Evolutionary conservation across 306 rosid species (phyloP), one percentile per base, ranked within the genome.

Genomic region (Hippophae gyantsensis): DNA sequence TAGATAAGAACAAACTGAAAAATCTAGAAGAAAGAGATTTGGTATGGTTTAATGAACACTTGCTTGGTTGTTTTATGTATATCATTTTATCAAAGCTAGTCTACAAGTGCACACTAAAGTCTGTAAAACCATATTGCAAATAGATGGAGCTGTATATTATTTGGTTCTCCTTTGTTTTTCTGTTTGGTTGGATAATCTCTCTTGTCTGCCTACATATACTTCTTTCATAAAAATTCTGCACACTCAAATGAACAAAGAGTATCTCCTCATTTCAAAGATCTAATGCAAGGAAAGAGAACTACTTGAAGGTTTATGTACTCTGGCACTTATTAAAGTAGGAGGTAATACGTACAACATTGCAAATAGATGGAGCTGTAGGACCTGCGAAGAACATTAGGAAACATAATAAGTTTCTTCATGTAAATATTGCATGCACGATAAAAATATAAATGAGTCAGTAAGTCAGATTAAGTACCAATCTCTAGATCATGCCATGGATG

Each of bases 401-500:
- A 54, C 61, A 46, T 26, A 48, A 70, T 77, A 10, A 69, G 72
- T 48, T 55, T 59, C 68, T 7, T 47, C 49, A 44, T 56, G 26
- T 26, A 40, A 8, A 51, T 25, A 32, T 14, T 23, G 13, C 14
- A 10, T 42, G 40, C 52, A 32, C n/a, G 3, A 23, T 1, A n/a
- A 5, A 48, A 8, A 41, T 5, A 48, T 18, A 46, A 2, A 46
- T 8, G 14, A 1, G 14, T n/a, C 18, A 59, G 55, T n/a, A 7
- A 18, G n/a, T 46, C 53, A 41, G 10, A 43, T 6, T 40, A 12
- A 66, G 42, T 85, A 92, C 98, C 96, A 69, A 92, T 88, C 79
- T 92, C 99, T 61, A 88, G 96, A 82, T 88, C 99, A 80, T 92
- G 99, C 99, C 99, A 92, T 54, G 96, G 90, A 76, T 88, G 95